Percentiles rank a stretch among this genome's conserved stretches.
Conservation (phyloP, 257 asterid genomes). For the Solanum sejunctum region DNA sequence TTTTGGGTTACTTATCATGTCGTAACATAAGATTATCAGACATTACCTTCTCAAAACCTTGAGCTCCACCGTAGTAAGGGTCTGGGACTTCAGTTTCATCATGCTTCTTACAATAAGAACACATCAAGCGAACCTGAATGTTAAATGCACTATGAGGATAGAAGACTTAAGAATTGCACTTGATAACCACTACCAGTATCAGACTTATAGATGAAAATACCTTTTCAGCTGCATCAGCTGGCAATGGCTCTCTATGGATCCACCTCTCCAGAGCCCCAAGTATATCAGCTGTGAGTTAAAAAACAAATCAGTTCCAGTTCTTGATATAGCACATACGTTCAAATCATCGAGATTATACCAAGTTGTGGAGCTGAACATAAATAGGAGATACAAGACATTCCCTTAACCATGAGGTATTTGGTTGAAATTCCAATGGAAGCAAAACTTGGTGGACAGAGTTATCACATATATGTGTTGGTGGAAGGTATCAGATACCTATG, state of each 20-base stretch:
- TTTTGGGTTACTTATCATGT: not conserved
- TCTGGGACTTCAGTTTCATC: constrained; percentile 71
- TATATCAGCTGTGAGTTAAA: constrained; percentile 34
- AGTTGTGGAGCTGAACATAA: not conserved
- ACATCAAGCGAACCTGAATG: constrained; percentile 51
- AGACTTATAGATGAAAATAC: constrained; percentile 6
- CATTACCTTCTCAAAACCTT: constrained; percentile 84
- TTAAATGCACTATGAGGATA: not conserved
- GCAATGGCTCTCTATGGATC: constrained; percentile 53
- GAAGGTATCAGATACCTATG: not conserved
- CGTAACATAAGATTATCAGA: not conserved
- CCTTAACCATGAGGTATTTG: not conserved
- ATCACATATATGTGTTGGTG: not conserved
- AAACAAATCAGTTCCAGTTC: not conserved
- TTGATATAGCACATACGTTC: not conserved
- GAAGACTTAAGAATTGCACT: not conserved
- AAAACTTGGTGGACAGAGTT: not conserved
- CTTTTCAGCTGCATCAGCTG: constrained; percentile 52
- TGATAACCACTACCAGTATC: not conserved
- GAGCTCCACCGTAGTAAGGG: constrained; percentile 81
- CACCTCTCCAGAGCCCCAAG: constrained; percentile 60
- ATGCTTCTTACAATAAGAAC: constrained; percentile 70
- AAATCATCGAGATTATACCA: not conserved
- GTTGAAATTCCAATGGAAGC: not conserved
- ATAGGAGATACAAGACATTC: not conserved